A percentile compares a stretch with the other conserved stretches of the same genome.
phyloP scores from a whole-genome alignment of 306 rosid genomes.

The Cucumis melo region DNA sequence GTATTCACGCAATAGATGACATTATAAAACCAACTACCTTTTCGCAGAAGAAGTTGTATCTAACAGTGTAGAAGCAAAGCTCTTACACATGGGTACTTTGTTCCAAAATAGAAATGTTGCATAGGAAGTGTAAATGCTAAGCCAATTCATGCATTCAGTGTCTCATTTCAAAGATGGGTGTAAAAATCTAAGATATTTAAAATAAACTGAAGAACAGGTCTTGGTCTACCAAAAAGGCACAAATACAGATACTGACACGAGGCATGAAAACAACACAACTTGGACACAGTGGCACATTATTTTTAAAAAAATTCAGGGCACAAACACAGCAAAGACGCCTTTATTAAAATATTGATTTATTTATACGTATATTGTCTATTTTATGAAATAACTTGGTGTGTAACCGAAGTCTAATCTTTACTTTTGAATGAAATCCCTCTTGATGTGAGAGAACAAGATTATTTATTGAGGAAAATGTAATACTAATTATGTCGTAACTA shows the following conservation, averaged over 20 bases:
- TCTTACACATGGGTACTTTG: not conserved
- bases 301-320: too few relatives aligned
- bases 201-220: not conserved
- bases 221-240: not conserved
- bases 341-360: too few relatives aligned
- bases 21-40: not conserved
- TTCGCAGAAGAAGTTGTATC: not conserved
- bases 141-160: not conserved
- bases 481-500: too few relatives aligned
- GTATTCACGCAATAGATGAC: not conserved
- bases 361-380: too few relatives aligned
- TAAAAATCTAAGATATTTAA: not conserved
- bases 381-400: too few relatives aligned
- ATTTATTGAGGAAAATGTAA: too few relatives aligned
- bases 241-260: not conserved
- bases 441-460: too few relatives aligned
- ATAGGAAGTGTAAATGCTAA: not conserved
- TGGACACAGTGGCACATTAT: too few relatives aligned
- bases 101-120: not conserved
- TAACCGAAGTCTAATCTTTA: too few relatives aligned
- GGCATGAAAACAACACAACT: not conserved
- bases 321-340: too few relatives aligned
- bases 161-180: not conserved
- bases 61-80: not conserved
- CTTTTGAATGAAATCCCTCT: too few relatives aligned